A percentile compares a stretch with the other conserved stretches of the same genome.
phyloP scores from a whole-genome alignment of 73 alveolate genomes.

The Effrenium voratum region DNA sequence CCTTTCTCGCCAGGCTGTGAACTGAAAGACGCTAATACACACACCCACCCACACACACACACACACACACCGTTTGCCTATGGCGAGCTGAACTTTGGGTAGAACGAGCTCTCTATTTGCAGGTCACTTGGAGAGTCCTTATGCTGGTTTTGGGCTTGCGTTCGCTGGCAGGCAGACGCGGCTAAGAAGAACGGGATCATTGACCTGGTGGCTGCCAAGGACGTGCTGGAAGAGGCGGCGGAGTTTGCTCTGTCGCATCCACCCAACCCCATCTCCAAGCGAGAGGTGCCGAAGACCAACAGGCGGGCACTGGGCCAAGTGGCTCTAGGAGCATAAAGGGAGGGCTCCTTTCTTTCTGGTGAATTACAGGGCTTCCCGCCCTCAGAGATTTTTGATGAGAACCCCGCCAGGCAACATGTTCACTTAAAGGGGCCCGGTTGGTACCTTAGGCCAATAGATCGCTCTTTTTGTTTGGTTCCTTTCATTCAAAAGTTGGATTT shows the following conservation, averaged over 20 bases:
- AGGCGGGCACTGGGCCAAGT: neutral
- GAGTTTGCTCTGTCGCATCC: constrained; percentile 48
- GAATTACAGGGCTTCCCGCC: too few relatives aligned
- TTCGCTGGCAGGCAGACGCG: neutral
- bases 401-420: too few relatives aligned
- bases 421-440: too few relatives aligned
- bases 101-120: neutral
- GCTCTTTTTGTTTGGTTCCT: too few relatives aligned
- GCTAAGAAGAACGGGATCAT: constrained; percentile 66
- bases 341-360: neutral
- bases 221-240: constrained; percentile 74
- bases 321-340: neutral
- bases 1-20: neutral
- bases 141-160: neutral
- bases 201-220: constrained; percentile 51
- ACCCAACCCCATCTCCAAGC: constrained; percentile 87
- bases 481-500: too few relatives aligned
- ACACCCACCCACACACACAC: too few relatives aligned
- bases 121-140: neutral
- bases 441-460: too few relatives aligned
- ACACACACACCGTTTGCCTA: too few relatives aligned
- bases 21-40: neutral
- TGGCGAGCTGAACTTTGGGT: neutral
- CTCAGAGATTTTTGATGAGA: too few relatives aligned
- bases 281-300: constrained; percentile 84